Evolutionary conservation across 2,329 filamentous ascomycete species (phyloP), one percentile per base, ranked within the genome.

Genomic region (Aspergillus costaricaensis): DNA sequence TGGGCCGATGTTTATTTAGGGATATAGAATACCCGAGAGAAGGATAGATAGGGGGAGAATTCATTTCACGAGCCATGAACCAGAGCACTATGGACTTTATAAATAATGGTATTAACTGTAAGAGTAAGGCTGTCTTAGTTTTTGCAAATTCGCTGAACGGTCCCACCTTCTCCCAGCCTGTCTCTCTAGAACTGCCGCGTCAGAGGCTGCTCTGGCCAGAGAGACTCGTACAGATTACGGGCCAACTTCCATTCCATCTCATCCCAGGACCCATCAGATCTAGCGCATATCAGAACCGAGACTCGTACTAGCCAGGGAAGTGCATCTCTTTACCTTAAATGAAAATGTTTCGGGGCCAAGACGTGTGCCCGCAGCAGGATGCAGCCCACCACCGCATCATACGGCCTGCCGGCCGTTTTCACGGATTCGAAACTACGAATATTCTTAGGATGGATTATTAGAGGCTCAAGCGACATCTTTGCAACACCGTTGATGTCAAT

Each of bases 381-480:
- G 19, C 60, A 63, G 3, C 59, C 48, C 14, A 67, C 63, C 4
- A 67, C 67, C 21, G 36, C n/a, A 53, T 69, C 65, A 15, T 69
- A 69, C 10, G 65, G 62, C 51, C 54, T 64, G 2, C 12, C 25
- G 1, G 14, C 56, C 1, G 68, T 70, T 27, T 67, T 69, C 44
- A 60, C 59, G 36, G 58, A 65, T 10, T 7, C 30, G 23, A 36
- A 55, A 0, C 10, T 2, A 0, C 38, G 41, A 1, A 32, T 15
- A 14, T 52, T 41, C 8, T n/a, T 7, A 0, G 3, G 6, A 21
- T 48, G 15, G n/a, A 67, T 48, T 2, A 49, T 36, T 15, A 67
- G 59, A 3, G 23, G 25, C 36, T 67, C 65, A 23, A 63, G 43
- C 0, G 36, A 48, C 9, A 60, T 21, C 1, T 55, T 25, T 9